Base-by-base conservation (phyloP, 2,329 filamentous ascomycete genomes). In the Phoma herbarum region DNA sequence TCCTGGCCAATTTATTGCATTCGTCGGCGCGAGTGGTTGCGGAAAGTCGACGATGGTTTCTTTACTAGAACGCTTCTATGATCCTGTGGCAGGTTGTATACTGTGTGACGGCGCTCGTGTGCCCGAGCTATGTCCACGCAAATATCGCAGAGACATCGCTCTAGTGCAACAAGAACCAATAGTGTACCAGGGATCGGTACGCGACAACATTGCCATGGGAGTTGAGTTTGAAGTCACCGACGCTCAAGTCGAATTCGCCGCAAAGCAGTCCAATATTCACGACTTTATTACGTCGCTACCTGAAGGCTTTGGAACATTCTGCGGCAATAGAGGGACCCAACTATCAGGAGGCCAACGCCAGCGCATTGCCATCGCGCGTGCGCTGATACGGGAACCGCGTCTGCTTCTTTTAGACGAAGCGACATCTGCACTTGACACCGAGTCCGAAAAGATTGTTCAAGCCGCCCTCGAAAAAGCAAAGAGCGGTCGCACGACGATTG, bases 101-200 rank as follows among this genome's bases (percentile, higher is more conserved):
- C 91, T 86, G 59, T 83, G 96, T 25, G 93, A 98, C 70, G 90
- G 88, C 56, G 86, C 86, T 63, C 89, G 96, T 62, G 91, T 98
- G 68, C 88, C 87, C 57, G 83, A 82, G 3, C 81, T 97, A 20
- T 71, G 94, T 76, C 82, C 94, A 7, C 93, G 91, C 77, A 88
- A 93, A 54, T 97, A 97, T 79, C 89, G 95, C 51, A 88, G 85
- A 18, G 87, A 89, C 75, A 86, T 98, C 63, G 90, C 94, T 0
- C 88, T 99, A 10, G 94, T 99, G 14, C 93, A 90, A 31, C 95
- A 98, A 74, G 95, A 98, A 75, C 94, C 95, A 0, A 97, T 94
- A 0, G 81, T 99, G 0, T 99, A 31, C 29, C 29, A 31, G 29
- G 29, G 29, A 31, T 31, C 29, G 29, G 14, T 31, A 31, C 29